Percentiles rank a stretch among this genome's conserved stretches.
These are phyloP conservation scores for Guillardia theta DNA, from an alignment of 78 protist genomes.

Conservation along the genomic window DNA sequence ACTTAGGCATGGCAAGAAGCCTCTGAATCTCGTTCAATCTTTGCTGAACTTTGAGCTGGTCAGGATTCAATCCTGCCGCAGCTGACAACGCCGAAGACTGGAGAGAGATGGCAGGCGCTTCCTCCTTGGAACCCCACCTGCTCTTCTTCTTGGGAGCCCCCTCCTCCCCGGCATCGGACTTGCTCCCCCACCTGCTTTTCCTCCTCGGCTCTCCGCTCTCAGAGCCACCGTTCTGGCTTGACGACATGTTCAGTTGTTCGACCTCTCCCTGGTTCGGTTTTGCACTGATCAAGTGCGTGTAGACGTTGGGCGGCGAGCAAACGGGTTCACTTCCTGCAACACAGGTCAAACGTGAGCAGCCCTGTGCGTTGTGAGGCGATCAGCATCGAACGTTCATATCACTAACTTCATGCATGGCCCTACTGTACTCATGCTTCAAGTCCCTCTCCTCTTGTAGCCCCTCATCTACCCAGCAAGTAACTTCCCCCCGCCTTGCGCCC, in stretches of 20 bases:
- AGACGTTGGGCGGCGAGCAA: neutral
- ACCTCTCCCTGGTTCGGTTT: neutral
- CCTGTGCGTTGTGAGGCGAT: too few relatives aligned
- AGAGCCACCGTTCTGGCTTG: neutral
- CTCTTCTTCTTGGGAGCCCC: conserved; percentile 8
- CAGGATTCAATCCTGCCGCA: neutral
- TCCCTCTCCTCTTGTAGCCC: too few relatives aligned
- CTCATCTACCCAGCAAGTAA: too few relatives aligned
- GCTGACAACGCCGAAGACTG: neutral
- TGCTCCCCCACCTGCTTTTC: neutral
- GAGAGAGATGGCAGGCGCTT: too few relatives aligned
- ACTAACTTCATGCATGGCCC: too few relatives aligned
- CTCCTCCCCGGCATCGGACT: neutral
- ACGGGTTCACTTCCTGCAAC: neutral
- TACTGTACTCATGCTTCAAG: too few relatives aligned
- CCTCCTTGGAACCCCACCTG: neutral
- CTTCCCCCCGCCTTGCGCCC: too few relatives aligned
- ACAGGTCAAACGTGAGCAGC: too few relatives aligned
- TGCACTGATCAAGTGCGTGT: neutral
- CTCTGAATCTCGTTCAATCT: conserved; percentile 17
- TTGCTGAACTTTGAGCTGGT: neutral
- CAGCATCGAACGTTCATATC: too few relatives aligned
- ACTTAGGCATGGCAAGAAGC: neutral
- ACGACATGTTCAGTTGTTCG: too few relatives aligned
- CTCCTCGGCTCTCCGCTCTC: neutral